Conservation (phyloP, 805 yeast species). For the Kuraishia capsulata region DNA sequence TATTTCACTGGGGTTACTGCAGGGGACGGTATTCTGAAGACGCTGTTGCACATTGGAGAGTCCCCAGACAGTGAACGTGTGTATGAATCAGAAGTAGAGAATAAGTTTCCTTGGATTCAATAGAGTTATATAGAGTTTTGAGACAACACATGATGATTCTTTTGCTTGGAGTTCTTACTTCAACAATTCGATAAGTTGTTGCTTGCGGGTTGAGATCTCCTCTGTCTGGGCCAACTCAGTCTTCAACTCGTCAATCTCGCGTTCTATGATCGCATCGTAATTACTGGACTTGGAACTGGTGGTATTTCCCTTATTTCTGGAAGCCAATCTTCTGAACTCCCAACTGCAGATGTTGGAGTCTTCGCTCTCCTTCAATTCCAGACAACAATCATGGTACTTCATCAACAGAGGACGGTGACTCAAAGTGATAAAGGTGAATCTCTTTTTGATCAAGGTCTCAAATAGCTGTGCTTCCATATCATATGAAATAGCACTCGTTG, state of each 20-base stretch:
- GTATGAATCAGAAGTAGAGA: slow-evolving; percentile 12
- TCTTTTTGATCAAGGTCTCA: slow-evolving; percentile 59
- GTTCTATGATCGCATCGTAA: slow-evolving; percentile 54
- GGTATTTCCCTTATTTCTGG: slow-evolving; percentile 32
- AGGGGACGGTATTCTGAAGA: slow-evolving; percentile 8
- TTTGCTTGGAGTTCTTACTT: neutral
- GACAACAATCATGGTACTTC: slow-evolving; percentile 72
- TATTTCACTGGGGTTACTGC: slow-evolving; percentile 5
- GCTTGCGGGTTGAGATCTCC: slow-evolving; percentile 49
- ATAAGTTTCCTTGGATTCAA: slow-evolving; percentile 12
- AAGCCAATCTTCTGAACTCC: slow-evolving; percentile 25
- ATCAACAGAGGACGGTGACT: slow-evolving; percentile 77
- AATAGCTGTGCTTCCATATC: slow-evolving; percentile 86
- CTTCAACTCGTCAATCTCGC: slow-evolving; percentile 64
- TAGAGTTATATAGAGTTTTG: neutral
- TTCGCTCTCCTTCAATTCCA: slow-evolving; percentile 56
- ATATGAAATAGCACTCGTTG: slow-evolving; percentile 86
- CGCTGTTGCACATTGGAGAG: slow-evolving; percentile 17
- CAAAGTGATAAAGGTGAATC: slow-evolving; percentile 72
- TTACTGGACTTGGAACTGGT: neutral
- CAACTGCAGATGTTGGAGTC: slow-evolving; percentile 41
- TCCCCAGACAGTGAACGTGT: slow-evolving; percentile 14
- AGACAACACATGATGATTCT: neutral
- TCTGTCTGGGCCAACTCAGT: slow-evolving; percentile 50
- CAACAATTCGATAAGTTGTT: slow-evolving; percentile 42